phyloP scores from a whole-genome alignment of 2,329 filamentous ascomycete species.

The Cladophialophora immunda region DNA sequence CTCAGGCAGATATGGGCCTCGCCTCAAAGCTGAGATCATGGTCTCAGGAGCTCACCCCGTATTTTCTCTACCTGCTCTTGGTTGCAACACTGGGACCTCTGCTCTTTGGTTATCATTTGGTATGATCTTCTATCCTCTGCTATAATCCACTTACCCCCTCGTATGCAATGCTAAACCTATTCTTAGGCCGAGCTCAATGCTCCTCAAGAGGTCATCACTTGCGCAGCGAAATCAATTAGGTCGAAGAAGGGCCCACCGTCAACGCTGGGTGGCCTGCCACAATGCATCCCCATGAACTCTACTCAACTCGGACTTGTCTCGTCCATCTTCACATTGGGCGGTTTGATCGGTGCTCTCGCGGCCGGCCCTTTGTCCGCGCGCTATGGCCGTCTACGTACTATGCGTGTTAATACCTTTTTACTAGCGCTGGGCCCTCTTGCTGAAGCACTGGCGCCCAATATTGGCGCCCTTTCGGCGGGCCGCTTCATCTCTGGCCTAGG shows the following conservation, averaged over 20 bases:
- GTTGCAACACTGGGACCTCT: conserved; percentile 85
- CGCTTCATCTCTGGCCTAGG: conserved; percentile 83
- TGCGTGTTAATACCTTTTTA: conserved; percentile 79
- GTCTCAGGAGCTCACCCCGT: conserved; percentile 54
- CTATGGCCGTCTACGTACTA: conserved; percentile 77
- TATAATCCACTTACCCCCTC: background rate
- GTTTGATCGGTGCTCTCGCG: conserved; percentile 80
- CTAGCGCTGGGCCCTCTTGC: conserved; percentile 79
- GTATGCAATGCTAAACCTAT: conserved; percentile 4
- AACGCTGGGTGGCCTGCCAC: conserved; percentile 63
- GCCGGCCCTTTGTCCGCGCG: conserved; percentile 79
- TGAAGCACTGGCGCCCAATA: conserved; percentile 75
- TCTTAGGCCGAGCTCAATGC: conserved; percentile 89
- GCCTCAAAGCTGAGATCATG: conserved; percentile 32
- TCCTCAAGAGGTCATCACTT: conserved; percentile 91
- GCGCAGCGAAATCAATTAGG: conserved; percentile 68
- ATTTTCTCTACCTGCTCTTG: conserved; percentile 78
- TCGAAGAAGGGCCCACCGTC: conserved; percentile 69
- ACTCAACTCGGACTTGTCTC: conserved; percentile 85
- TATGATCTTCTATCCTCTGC: conserved; percentile 51
- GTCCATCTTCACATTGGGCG: conserved; percentile 92
- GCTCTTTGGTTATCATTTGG: conserved; percentile 93
- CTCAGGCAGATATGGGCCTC: conserved; percentile 27
- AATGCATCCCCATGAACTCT: conserved; percentile 89
- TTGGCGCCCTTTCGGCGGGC: conserved; percentile 74